A percentile compares a stretch with the other conserved stretches of the same genome.
Conservation (phyloP, 1,284 basidiomycete genomes). For the Tilletia caries region DNA sequence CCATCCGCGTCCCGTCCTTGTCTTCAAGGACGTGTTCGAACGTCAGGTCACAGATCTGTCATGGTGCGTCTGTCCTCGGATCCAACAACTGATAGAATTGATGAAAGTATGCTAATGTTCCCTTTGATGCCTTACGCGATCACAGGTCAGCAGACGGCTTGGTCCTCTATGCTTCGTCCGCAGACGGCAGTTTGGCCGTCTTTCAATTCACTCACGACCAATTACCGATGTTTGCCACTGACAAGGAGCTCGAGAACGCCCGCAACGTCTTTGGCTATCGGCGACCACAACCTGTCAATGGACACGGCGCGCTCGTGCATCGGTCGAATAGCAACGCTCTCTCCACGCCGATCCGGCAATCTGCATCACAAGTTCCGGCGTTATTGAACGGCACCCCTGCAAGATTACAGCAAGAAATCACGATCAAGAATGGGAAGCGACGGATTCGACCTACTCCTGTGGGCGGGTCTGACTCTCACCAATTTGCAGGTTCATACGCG, state of each 20-base stretch:
- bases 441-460: slow-evolving; percentile 63
- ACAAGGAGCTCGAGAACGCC: slow-evolving; percentile 57
- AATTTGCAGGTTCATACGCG: background rate
- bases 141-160: slow-evolving; percentile 66
- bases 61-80: slow-evolving; percentile 63
- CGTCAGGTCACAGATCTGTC: slow-evolving; percentile 90
- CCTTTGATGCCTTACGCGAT: background rate
- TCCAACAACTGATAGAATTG: no score
- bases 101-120: no score
- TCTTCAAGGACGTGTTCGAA: slow-evolving; percentile 89
- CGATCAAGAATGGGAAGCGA: slow-evolving; percentile 62
- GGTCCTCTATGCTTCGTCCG: slow-evolving; percentile 88
- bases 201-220: slow-evolving; percentile 77
- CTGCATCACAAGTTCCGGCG: background rate
- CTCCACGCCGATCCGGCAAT: slow-evolving; percentile 18
- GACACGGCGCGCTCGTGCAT: slow-evolving; percentile 9
- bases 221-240: slow-evolving; percentile 75
- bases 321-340: slow-evolving; percentile 30
- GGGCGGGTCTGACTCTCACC: slow-evolving; percentile 24
- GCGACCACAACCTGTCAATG: slow-evolving; percentile 4
- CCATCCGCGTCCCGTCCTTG: slow-evolving; percentile 85
- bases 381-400: slow-evolving; percentile 14
- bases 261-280: slow-evolving; percentile 33
- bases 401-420: slow-evolving; percentile 52
- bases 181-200: slow-evolving; percentile 86